Evolutionary conservation across 2,329 filamentous ascomycete species (phyloP).

Genomic region (Akanthomyces dipterigenus): DNA sequence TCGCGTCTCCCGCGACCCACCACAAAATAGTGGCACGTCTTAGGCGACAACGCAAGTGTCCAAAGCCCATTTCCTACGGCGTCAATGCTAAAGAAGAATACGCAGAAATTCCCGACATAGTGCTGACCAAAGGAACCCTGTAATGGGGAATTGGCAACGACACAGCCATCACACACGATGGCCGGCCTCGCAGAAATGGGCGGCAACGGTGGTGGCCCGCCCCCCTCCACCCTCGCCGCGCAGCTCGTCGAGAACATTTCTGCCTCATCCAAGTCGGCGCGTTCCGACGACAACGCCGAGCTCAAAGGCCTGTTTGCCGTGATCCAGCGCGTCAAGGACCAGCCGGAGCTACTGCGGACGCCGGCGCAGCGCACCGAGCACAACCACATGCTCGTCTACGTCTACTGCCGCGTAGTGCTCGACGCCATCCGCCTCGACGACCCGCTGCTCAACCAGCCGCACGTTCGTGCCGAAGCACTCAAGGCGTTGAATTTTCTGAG

Average conservation of each 20-base stretch:
- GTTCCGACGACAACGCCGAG: slow-evolving; percentile 62
- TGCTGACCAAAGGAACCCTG: neutral
- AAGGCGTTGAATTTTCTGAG: slow-evolving; percentile 74
- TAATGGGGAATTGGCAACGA: neutral
- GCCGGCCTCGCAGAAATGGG: slow-evolving; percentile 2
- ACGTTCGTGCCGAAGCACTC: slow-evolving; percentile 52
- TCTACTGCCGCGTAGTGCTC: slow-evolving; percentile 73
- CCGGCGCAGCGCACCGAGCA: slow-evolving; percentile 62
- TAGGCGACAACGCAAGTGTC: neutral
- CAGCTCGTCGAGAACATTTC: slow-evolving; percentile 76
- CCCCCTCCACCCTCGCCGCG: slow-evolving; percentile 78
- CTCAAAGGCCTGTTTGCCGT: slow-evolving; percentile 62
- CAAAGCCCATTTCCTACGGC: neutral
- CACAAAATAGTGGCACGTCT: neutral
- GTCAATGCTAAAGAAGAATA: neutral
- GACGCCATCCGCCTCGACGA: slow-evolving; percentile 63
- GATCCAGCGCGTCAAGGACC: slow-evolving; percentile 48
- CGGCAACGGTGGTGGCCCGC: slow-evolving; percentile 26
- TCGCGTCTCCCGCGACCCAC: slow-evolving; percentile 12
- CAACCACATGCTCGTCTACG: slow-evolving; percentile 79
- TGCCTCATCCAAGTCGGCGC: slow-evolving; percentile 52
- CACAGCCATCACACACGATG: slow-evolving; percentile 4
- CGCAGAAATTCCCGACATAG: neutral
- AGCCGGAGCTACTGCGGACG: slow-evolving; percentile 49
- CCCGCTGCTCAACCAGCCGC: slow-evolving; percentile 53